Base-by-base conservation (phyloP, 208 protist species). In the Crithidia mellificae region DNA sequence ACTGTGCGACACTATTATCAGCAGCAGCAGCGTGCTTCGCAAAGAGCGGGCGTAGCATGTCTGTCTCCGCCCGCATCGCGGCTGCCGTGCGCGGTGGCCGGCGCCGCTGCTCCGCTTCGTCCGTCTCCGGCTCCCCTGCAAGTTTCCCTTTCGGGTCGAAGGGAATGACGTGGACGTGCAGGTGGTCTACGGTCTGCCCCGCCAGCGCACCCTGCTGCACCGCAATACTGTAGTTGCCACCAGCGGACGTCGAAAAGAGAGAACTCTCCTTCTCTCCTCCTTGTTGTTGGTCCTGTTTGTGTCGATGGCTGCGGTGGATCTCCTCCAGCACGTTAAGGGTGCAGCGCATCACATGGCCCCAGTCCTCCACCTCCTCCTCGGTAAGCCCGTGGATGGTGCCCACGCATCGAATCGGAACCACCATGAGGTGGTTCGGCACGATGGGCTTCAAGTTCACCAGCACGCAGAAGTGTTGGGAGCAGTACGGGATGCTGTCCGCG, bases 381-480 rank as follows among this genome's bases (percentile, higher is more conserved):
- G 75, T 81, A 38, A 95, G 79, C 1, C 78, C 80, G 63, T 85
- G 74, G 19, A 95, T 77, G 2, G 85, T 87, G 39, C 79, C 82
- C 0, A 93, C 75, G 63, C 83, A 90, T 47, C 90, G 90, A 34
- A 88, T 81, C 15, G 90, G 90, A 15, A 95, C 85, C 12, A 95
- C 79, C 78, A 95, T 87, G 49, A 95, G 65, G 34, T 95, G 90
- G 22, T 83, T 50, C 19, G 83, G 85, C 19, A 88, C 85, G 58
- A 95, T 88, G 11, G 90, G 90, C 73, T 85, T 92, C 47, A 92
- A 71, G 57, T 93, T 95, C 29, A 93, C 87, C 58, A 95, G 51
- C 14, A 95, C 87, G 41, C 77, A 81, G 64, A 93, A 93, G 77
- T 89, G 64, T 14, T 29, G 8, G 22, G 83, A 85, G 58, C 77